Conservation (phyloP, 352 stramenopile genomes). For the Phytopythium cucurbitacearum region DNA sequence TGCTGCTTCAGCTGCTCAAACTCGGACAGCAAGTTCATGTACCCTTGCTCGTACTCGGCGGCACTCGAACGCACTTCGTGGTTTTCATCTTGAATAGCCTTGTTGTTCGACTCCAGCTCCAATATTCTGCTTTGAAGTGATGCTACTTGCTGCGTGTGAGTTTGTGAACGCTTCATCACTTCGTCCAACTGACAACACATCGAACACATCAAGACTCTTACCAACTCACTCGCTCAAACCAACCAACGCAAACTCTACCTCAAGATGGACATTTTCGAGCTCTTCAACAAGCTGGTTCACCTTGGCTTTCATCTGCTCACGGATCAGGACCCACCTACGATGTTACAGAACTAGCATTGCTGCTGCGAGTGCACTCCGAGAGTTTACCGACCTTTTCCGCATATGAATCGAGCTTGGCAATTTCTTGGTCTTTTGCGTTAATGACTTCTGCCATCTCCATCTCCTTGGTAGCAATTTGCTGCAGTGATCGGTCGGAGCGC, state of each 20-base stretch:
- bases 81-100: constrained; percentile 38
- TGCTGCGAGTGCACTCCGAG: no score
- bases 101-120: constrained; percentile 24
- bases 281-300: no score
- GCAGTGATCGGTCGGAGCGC: constrained; percentile 11
- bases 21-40: constrained; percentile 47
- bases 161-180: constrained; percentile 29
- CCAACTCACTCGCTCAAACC: background rate
- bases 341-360: no score
- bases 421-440: constrained; percentile 19
- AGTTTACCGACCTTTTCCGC: constrained; percentile 12
- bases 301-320: no score
- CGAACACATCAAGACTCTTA: background rate
- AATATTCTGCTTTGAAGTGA: constrained; percentile 21
- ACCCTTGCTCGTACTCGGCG: constrained; percentile 67
- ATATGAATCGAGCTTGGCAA: constrained; percentile 20
- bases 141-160: constrained; percentile 30
- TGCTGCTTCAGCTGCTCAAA: constrained; percentile 40
- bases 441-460: constrained; percentile 18
- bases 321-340: no score
- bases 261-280: no score
- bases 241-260: background rate
- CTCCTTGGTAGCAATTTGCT: constrained; percentile 24
- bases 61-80: constrained; percentile 31
- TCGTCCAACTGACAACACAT: constrained; percentile 26